Percentiles rank a stretch among this genome's conserved stretches.
Evolutionary conservation across 164 flowering plant species (phyloP).

Genomic region (Aristolochia fimbriata): DNA sequence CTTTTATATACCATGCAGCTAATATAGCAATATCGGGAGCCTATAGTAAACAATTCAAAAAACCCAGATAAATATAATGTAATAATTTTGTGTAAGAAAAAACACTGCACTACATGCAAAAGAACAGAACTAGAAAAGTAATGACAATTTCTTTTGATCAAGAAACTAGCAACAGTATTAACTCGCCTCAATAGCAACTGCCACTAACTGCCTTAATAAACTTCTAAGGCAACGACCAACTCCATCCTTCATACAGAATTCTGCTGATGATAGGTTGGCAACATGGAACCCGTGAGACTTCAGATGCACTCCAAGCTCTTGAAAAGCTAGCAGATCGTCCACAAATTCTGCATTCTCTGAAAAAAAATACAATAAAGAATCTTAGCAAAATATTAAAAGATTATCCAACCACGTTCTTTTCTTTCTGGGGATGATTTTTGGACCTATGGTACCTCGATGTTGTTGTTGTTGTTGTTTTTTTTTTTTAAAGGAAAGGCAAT

Average conservation of each 20-base stretch:
- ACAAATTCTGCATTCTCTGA: conserved; percentile 84
- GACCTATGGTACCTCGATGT: too few relatives aligned
- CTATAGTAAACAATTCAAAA: conserved; percentile 24
- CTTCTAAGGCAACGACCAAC: conserved; percentile 69
- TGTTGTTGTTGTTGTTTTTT: too few relatives aligned
- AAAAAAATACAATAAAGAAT: neutral
- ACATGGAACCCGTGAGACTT: conserved; percentile 69
- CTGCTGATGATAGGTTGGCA: conserved; percentile 68
- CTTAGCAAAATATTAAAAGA: neutral
- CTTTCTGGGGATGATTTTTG: too few relatives aligned
- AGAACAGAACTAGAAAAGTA: neutral
- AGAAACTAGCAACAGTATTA: neutral
- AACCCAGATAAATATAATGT: neutral
- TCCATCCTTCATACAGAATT: conserved; percentile 58
- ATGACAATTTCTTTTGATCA: neutral
- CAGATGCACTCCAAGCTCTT: conserved; percentile 60
- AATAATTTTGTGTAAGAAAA: neutral
- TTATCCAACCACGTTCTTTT: neutral
- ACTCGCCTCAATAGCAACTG: conserved; percentile 43
- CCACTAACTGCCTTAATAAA: conserved; percentile 57
- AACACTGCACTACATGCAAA: neutral
- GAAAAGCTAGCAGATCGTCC: conserved; percentile 79
- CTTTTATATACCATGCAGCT: conserved; percentile 79
- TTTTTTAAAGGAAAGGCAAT: too few relatives aligned
- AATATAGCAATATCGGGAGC: conserved; percentile 60